A percentile compares a stretch with the other conserved stretches of the same genome.
Evolutionary conservation across 129 eudicot species (phyloP).

Genomic region (Artemisia argyi): DNA sequence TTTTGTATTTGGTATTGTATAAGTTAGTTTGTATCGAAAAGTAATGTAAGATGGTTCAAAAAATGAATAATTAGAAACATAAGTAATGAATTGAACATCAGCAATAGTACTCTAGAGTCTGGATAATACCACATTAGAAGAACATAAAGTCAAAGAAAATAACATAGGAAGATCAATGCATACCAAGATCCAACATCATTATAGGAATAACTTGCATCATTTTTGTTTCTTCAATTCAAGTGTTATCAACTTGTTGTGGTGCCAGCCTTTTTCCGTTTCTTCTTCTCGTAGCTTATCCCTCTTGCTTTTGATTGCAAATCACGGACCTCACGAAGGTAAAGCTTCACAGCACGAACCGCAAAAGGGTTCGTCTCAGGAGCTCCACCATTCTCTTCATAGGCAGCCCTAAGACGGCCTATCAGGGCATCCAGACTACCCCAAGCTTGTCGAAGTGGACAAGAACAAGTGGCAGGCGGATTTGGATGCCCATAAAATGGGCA

Average conservation of each 20-base stretch:
- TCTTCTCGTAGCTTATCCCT: conserved; percentile 85
- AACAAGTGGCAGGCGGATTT: conserved; percentile 80
- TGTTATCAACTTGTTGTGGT: conserved; percentile 24
- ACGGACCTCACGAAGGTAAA: conserved; percentile 80
- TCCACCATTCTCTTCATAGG: conserved; percentile 85
- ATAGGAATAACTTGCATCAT: conserved; percentile 17
- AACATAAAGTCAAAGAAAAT: background rate
- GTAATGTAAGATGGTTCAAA: background rate
- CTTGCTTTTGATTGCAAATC: conserved; percentile 90
- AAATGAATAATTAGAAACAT: background rate
- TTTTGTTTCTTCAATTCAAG: conserved; percentile 2
- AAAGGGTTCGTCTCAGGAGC: conserved; percentile 72
- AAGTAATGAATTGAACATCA: background rate
- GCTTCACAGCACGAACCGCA: conserved; percentile 73
- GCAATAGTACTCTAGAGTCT: background rate
- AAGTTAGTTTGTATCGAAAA: background rate
- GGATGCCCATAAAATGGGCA: conserved; percentile 86
- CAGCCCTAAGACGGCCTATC: conserved; percentile 82
- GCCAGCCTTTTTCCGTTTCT: conserved; percentile 54
- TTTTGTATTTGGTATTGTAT: background rate
- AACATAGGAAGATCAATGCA: conserved; percentile 6
- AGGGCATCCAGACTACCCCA: conserved; percentile 94
- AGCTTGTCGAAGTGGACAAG: conserved; percentile 87
- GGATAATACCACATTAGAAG: conserved; percentile 3
- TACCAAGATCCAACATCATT: conserved; percentile 28